Evolutionary conservation across 257 asterid species (phyloP).

Genomic region (Nicotiana undulata): DNA sequence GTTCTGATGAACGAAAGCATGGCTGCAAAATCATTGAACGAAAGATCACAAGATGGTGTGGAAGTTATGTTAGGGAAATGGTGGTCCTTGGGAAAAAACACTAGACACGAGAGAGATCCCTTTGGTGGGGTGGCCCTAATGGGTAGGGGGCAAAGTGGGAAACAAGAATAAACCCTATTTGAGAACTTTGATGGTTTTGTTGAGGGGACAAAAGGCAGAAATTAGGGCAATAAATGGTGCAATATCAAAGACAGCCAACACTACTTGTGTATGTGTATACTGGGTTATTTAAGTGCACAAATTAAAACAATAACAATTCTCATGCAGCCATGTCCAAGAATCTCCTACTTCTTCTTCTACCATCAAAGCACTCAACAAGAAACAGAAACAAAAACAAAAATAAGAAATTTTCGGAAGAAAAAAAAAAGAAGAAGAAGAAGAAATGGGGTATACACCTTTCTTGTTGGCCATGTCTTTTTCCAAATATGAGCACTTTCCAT

Average conservation of each 20-base stretch:
- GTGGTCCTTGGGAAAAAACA: conserved; percentile 39
- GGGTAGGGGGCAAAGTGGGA: conserved; percentile 28
- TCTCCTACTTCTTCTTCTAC: conserved; percentile 12
- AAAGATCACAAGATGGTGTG: neutral
- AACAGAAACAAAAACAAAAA: neutral
- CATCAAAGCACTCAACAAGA: neutral
- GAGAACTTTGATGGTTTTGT: conserved; percentile 86
- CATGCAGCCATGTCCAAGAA: conserved; percentile 13
- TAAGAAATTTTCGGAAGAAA: neutral
- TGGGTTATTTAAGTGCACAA: conserved; percentile 24
- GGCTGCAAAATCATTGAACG: neutral
- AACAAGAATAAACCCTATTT: conserved; percentile 30
- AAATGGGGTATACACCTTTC: neutral
- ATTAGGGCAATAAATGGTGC: conserved; percentile 45
- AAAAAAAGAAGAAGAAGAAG: neutral
- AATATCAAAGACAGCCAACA: conserved; percentile 37
- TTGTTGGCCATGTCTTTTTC: neutral
- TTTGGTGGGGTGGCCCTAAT: conserved; percentile 21
- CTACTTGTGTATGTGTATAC: conserved; percentile 17
- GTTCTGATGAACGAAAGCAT: neutral
- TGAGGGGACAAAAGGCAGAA: conserved; percentile 79
- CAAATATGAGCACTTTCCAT: neutral
- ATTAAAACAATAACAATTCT: conserved; percentile 29
- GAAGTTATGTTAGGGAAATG: conserved; percentile 10
- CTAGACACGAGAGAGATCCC: conserved; percentile 83